phyloP scores from a whole-genome alignment of 2,329 filamentous ascomycete genomes.

The Cytospora piceae region DNA sequence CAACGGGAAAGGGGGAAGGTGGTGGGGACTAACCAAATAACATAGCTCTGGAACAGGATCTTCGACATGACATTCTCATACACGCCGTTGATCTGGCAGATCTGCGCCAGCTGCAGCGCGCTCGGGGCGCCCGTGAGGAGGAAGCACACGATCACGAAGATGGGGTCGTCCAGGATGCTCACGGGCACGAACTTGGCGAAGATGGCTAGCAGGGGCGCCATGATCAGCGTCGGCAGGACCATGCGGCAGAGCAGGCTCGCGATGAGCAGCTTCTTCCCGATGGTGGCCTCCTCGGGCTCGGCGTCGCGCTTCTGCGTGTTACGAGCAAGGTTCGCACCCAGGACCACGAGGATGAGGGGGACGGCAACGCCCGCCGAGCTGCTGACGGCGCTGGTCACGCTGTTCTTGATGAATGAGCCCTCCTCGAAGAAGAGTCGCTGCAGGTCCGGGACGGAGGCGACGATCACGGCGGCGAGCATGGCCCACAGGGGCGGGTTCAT shows the following conservation, averaged over 20 bases:
- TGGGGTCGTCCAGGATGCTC: conserved; percentile 94
- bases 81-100: conserved; percentile 97
- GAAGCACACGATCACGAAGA: conserved; percentile 98
- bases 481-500: conserved; percentile 99
- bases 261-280: conserved; percentile 77
- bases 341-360: conserved; percentile 90
- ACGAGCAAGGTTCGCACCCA: conserved; percentile 90
- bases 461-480: conserved; percentile 88
- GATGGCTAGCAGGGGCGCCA: conserved; percentile 86
- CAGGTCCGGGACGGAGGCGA: conserved; percentile 83
- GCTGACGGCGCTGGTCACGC: conserved; percentile 82
- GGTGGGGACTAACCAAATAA: conserved; percentile 74
- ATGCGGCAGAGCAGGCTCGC: conserved; percentile 88
- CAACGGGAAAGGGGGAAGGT: neutral
- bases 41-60: conserved; percentile 93
- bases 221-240: conserved; percentile 87
- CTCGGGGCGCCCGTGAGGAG: conserved; percentile 91
- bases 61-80: conserved; percentile 94
- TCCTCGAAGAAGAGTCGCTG: conserved; percentile 87
- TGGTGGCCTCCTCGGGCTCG: conserved; percentile 71
- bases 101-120: conserved; percentile 92
- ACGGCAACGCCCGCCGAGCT: conserved; percentile 92
- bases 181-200: conserved; percentile 89
- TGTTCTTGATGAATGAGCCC: conserved; percentile 90
- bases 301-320: conserved; percentile 78